A percentile compares a stretch with the other conserved stretches of the same genome.
phyloP scores from a whole-genome alignment of 2,329 filamentous ascomycete species.

The Macroventuria anomochaeta region DNA sequence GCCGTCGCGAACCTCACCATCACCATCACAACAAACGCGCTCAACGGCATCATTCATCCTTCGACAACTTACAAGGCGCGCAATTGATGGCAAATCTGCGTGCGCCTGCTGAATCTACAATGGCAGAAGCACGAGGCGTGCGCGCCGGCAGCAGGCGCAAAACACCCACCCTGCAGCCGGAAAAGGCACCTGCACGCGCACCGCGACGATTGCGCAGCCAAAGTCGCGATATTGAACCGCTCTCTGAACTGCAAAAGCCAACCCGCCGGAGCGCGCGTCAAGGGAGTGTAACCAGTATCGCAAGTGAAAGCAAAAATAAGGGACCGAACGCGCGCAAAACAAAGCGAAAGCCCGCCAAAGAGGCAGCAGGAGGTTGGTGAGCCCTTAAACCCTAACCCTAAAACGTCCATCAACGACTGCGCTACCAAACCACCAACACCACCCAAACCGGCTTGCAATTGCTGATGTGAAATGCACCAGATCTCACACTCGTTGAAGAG shows the following conservation, averaged over 20 bases:
- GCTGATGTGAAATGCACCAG: constrained; percentile 28
- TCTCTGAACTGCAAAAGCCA: constrained; percentile 26
- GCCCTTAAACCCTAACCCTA: constrained; percentile 4
- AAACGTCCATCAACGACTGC: not conserved
- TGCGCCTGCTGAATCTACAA: constrained; percentile 18
- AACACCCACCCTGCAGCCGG: constrained; percentile 40
- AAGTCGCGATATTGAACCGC: constrained; percentile 47
- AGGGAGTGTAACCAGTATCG: constrained; percentile 34
- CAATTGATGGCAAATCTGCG: not conserved
- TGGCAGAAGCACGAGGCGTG: constrained; percentile 44
- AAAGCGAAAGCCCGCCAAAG: constrained; percentile 32
- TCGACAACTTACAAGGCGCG: not conserved
- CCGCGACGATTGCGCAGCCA: constrained; percentile 48
- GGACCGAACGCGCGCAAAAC: constrained; percentile 25
- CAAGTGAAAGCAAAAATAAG: constrained; percentile 36
- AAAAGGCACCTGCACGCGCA: constrained; percentile 29
- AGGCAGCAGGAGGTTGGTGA: constrained; percentile 39
- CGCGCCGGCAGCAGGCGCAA: constrained; percentile 45
- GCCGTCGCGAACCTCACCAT: constrained; percentile 12
- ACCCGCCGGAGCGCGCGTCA: constrained; percentile 38
- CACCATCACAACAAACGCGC: constrained; percentile 21
- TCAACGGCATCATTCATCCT: constrained; percentile 9
- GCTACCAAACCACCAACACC: not conserved
- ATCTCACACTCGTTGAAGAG: constrained; percentile 46
- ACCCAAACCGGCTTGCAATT: not conserved